Conservation (phyloP, 805 yeast genomes). For the Candida anglica region DNA sequence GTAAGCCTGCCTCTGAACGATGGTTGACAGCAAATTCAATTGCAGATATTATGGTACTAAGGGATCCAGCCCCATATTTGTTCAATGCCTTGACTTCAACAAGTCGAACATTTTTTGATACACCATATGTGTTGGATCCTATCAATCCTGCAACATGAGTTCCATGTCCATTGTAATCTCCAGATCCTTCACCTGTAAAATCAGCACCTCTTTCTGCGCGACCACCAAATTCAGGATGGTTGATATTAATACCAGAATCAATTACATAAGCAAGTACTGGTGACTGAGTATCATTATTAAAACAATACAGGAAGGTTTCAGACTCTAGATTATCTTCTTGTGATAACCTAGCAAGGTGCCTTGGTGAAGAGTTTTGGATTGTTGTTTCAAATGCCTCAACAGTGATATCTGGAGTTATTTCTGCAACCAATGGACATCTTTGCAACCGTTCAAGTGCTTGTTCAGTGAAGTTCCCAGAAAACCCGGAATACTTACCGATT, state of each 20-base stretch:
- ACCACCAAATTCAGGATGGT: constrained; percentile 62
- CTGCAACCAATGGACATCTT: constrained; percentile 60
- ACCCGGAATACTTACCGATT: constrained; percentile 69
- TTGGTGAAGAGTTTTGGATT: constrained; percentile 47
- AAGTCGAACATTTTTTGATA: constrained; percentile 51
- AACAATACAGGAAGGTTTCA: constrained; percentile 39
- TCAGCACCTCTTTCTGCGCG: constrained; percentile 59
- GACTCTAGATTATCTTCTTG: constrained; percentile 31
- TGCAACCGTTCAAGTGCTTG: constrained; percentile 45
- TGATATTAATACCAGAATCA: constrained; percentile 73
- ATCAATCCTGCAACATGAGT: constrained; percentile 54
- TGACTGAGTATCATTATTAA: constrained; percentile 47
- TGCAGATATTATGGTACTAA: constrained; percentile 62
- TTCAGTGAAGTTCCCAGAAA: constrained; percentile 57
- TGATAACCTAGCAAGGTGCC: constrained; percentile 66
- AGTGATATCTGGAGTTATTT: constrained; percentile 62
- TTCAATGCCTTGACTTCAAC: constrained; percentile 76
- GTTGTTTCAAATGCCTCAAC: constrained; percentile 51
- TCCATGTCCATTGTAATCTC: constrained; percentile 54
- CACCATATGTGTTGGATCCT: constrained; percentile 50
- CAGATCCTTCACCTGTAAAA: constrained; percentile 56
- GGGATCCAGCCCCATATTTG: constrained; percentile 63
- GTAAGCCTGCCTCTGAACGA: constrained; percentile 24
- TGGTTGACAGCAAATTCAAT: constrained; percentile 67
- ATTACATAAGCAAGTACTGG: constrained; percentile 71